Evolutionary conservation across 2,329 filamentous ascomycete species (phyloP).

Genomic region (Sporothrix pallida): DNA sequence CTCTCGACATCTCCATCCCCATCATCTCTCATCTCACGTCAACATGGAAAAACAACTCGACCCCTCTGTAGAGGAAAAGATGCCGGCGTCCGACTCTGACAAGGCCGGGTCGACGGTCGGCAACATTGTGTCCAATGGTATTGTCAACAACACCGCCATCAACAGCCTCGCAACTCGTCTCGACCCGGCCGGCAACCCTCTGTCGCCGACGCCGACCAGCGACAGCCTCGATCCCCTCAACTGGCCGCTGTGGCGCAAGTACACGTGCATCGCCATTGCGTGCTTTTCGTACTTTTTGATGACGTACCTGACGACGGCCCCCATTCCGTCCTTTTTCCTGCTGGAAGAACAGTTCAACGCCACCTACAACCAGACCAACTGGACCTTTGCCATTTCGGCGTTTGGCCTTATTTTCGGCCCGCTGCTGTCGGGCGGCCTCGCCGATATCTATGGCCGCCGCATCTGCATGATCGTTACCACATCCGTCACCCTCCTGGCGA

Average conservation of each 20-base stretch:
- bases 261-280: slow-evolving; percentile 56
- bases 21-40: background rate
- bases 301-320: slow-evolving; percentile 63
- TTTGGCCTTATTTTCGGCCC: slow-evolving; percentile 59
- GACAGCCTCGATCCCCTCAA: slow-evolving; percentile 59
- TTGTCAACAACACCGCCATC: background rate
- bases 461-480: slow-evolving; percentile 54
- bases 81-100: slow-evolving; percentile 2
- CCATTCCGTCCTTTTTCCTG: slow-evolving; percentile 58
- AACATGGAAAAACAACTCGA: slow-evolving; percentile 6
- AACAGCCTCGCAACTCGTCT: slow-evolving; percentile 11
- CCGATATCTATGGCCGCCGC: slow-evolving; percentile 60
- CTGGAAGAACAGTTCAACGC: slow-evolving; percentile 55
- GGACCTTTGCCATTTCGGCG: slow-evolving; percentile 54
- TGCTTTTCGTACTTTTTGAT: slow-evolving; percentile 63
- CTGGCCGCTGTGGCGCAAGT: slow-evolving; percentile 55
- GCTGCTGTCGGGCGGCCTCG: slow-evolving; percentile 31
- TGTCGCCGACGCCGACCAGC: slow-evolving; percentile 32
- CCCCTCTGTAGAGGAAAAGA: slow-evolving; percentile 2
- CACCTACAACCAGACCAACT: slow-evolving; percentile 41
- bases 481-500: slow-evolving; percentile 44
- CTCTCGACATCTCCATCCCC: background rate
- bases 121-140: background rate
- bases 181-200: slow-evolving; percentile 32
- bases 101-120: slow-evolving; percentile 4